These are phyloP conservation scores for Acanthamoeba healyi DNA, from an alignment of 208 protist species.

Conservation along the genomic window DNA sequence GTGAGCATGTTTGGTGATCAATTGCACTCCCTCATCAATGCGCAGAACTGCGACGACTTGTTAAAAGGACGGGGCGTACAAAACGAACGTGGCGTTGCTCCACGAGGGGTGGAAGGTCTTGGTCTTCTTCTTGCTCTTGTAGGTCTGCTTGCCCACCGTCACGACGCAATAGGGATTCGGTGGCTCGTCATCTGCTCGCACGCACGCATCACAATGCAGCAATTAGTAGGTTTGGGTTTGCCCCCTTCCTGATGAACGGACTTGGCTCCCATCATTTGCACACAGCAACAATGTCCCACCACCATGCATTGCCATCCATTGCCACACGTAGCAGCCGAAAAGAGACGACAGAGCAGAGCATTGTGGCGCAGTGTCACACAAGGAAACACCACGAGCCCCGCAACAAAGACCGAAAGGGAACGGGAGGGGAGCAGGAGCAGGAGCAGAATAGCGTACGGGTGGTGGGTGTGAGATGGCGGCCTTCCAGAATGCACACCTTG, in stretches of 20 bases:
- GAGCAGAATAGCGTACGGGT: not conserved
- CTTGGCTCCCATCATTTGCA: too few relatives aligned
- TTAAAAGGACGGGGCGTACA: not conserved
- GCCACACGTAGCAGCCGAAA: too few relatives aligned
- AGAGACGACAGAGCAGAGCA: too few relatives aligned
- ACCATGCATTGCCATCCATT: too few relatives aligned
- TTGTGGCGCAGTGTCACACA: too few relatives aligned
- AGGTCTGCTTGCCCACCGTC: conserved; percentile 21
- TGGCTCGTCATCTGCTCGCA: conserved; percentile 9
- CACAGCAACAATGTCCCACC: too few relatives aligned
- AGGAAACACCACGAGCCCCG: too few relatives aligned
- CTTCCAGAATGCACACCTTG: conserved; percentile 40
- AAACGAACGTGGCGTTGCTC: conserved; percentile 51
- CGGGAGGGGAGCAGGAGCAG: not conserved
- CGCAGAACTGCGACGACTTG: not conserved
- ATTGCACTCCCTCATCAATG: not conserved
- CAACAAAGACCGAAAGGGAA: too few relatives aligned
- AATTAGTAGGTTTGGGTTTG: too few relatives aligned
- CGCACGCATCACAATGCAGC: too few relatives aligned
- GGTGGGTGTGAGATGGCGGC: conserved; percentile 1
- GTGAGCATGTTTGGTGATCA: too few relatives aligned
- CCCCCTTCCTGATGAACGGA: too few relatives aligned
- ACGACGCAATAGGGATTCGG: conserved; percentile 31
- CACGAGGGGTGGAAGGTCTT: conserved; percentile 33
- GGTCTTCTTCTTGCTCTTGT: conserved; percentile 62